These are phyloP conservation scores for Neonectria ditissima DNA, from an alignment of 2,329 filamentous ascomycete genomes.

Conservation along the genomic window DNA sequence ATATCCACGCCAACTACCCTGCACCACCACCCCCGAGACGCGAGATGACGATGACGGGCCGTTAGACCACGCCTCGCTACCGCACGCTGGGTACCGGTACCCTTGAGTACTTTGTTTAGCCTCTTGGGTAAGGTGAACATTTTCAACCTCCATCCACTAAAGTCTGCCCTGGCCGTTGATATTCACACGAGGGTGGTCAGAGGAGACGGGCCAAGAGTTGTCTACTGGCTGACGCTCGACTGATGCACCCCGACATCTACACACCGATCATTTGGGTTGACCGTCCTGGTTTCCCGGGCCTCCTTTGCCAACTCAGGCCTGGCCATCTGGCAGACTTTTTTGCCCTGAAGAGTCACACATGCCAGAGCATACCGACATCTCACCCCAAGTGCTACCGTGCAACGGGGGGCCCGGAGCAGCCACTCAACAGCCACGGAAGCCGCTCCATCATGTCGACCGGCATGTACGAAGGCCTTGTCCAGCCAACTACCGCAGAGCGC, in stretches of 20 bases:
- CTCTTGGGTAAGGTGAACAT: conserved; percentile 22
- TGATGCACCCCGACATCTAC: conserved; percentile 6
- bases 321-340: conserved; percentile 5
- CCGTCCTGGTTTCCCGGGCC: not conserved
- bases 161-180: conserved; percentile 1
- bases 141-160: conserved; percentile 15
- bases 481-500: conserved; percentile 15
- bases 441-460: conserved; percentile 16
- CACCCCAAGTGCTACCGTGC: not conserved
- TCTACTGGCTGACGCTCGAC: conserved; percentile 12
- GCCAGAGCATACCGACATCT: conserved; percentile 8
- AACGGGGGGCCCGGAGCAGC: conserved; percentile 8
- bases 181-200: conserved; percentile 24
- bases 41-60: conserved; percentile 39
- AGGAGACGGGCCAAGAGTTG: conserved; percentile 9
- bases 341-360: conserved; percentile 16
- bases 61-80: conserved; percentile 36
- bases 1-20: conserved; percentile 21
- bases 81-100: conserved; percentile 39
- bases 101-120: conserved; percentile 28
- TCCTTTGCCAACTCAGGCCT: conserved; percentile 23
- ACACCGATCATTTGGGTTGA: conserved; percentile 10
- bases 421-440: conserved; percentile 17
- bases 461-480: conserved; percentile 12
- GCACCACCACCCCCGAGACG: conserved; percentile 27